Conservation (phyloP, 2,329 filamentous ascomycete genomes). For the Penicillium sp. region DNA sequence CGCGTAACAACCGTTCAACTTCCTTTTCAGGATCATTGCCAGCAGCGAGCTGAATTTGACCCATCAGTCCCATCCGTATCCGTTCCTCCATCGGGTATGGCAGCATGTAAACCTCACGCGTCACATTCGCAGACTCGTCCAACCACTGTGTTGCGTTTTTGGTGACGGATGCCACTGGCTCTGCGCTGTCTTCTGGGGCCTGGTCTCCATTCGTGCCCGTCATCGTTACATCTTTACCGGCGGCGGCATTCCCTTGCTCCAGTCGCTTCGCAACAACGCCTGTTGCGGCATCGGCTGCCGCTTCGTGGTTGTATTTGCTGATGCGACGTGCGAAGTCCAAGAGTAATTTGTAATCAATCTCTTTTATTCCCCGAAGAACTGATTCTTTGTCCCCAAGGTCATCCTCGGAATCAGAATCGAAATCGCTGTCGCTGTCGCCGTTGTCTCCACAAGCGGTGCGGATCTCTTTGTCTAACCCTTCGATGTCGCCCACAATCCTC, state of each 20-base stretch:
- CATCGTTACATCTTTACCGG: conserved; percentile 37
- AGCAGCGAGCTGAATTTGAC: conserved; percentile 43
- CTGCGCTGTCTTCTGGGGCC: conserved; percentile 20
- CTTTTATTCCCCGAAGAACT: conserved; percentile 27
- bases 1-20: conserved; percentile 47
- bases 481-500: conserved; percentile 42
- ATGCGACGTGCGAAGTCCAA: conserved; percentile 48
- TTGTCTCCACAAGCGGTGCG: conserved; percentile 33
- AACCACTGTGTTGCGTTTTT: conserved; percentile 44
- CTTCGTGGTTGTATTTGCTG: conserved; percentile 48
- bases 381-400: conserved; percentile 7
- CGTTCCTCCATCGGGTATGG: conserved; percentile 47
- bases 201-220: conserved; percentile 31
- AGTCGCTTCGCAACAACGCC: conserved; percentile 24
- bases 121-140: conserved; percentile 42
- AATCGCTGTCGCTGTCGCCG: conserved; percentile 33
- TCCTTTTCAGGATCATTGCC: conserved; percentile 56
- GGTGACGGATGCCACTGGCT: conserved; percentile 39
- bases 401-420: conserved; percentile 26
- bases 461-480: conserved; percentile 43
- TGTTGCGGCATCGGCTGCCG: conserved; percentile 43
- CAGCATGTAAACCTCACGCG: conserved; percentile 43
- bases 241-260: conserved; percentile 13
- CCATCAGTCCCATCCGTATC: conserved; percentile 48
- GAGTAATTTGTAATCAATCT: conserved; percentile 46